Evolutionary conservation across 345 rosid species (phyloP).

Genomic region (Boechera divaricarpa): DNA sequence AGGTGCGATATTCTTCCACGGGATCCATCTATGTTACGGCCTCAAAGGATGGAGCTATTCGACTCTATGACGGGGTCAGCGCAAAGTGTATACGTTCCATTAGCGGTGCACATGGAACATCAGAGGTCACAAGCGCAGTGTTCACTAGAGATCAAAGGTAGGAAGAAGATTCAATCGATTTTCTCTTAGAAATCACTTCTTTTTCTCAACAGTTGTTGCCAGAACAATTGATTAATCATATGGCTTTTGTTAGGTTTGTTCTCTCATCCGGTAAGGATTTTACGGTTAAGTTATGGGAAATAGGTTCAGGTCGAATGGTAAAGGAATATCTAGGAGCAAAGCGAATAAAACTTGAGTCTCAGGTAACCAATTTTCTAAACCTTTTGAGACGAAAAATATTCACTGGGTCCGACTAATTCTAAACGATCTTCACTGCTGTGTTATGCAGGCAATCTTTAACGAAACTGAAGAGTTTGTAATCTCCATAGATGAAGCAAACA

Average conservation of each 20-base stretch:
- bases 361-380: slow-evolving; percentile 50
- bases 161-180: slow-evolving; percentile 7
- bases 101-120: slow-evolving; percentile 69
- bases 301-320: slow-evolving; percentile 75
- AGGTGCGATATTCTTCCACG: slow-evolving; percentile 87
- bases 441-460: slow-evolving; percentile 75
- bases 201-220: neutral
- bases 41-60: slow-evolving; percentile 80
- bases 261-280: slow-evolving; percentile 88
- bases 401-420: slow-evolving; percentile 13
- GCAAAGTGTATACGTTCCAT: slow-evolving; percentile 72
- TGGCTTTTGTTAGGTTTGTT: slow-evolving; percentile 60
- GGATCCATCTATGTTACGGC: slow-evolving; percentile 85
- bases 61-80: slow-evolving; percentile 78
- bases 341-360: slow-evolving; percentile 65
- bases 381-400: slow-evolving; percentile 1
- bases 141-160: slow-evolving; percentile 89
- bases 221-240: slow-evolving; percentile 12
- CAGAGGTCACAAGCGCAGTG: slow-evolving; percentile 72
- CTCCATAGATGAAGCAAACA: slow-evolving; percentile 48
- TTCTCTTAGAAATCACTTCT: slow-evolving; percentile 1
- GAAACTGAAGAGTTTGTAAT: slow-evolving; percentile 83
- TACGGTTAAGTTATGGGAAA: slow-evolving; percentile 79
- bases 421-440: neutral
- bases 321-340: slow-evolving; percentile 78